Percentiles rank a stretch among this genome's conserved stretches.
Evolutionary conservation across 1,139 yeast genomes (phyloP).

Genomic region (Saccharomycopsis hybrid): DNA sequence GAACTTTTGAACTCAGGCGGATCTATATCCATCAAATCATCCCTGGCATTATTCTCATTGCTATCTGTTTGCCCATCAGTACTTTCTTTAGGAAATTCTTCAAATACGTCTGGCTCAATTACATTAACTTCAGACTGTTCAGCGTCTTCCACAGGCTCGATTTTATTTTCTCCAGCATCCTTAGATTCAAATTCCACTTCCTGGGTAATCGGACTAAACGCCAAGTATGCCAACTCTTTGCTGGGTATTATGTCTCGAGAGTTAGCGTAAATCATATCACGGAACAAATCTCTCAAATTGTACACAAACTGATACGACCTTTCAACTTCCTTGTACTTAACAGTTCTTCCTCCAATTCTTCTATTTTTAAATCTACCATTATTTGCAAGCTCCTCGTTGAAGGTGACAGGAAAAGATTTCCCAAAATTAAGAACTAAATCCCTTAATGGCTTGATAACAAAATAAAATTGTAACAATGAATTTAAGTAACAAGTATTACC

Average conservation of each 20-base stretch:
- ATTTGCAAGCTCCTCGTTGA: constrained; percentile 27
- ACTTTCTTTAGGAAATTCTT: too few relatives aligned
- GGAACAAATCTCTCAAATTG: constrained; percentile 61
- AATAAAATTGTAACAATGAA: constrained; percentile 83
- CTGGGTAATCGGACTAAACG: constrained; percentile 71
- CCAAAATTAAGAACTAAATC: constrained; percentile 52
- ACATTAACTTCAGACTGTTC: neutral
- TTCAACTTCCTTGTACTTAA: constrained; percentile 64
- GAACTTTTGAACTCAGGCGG: too few relatives aligned
- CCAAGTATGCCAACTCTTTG: constrained; percentile 79
- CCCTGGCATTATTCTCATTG: neutral
- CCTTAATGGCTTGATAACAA: constrained; percentile 76
- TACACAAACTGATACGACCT: constrained; percentile 78
- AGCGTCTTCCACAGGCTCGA: neutral
- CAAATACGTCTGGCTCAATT: too few relatives aligned
- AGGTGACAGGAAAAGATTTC: constrained; percentile 25
- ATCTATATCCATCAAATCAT: neutral
- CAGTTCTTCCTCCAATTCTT: constrained; percentile 81
- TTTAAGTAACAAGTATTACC: constrained; percentile 95
- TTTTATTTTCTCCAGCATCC: constrained; percentile 14
- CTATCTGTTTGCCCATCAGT: neutral
- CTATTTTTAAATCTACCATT: constrained; percentile 34
- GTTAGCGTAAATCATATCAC: constrained; percentile 58
- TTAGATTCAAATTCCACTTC: constrained; percentile 45
- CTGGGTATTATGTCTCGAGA: constrained; percentile 71